These are phyloP conservation scores for Fusarium torreyae DNA, from an alignment of 2,329 filamentous ascomycete species.

Conservation along the genomic window DNA sequence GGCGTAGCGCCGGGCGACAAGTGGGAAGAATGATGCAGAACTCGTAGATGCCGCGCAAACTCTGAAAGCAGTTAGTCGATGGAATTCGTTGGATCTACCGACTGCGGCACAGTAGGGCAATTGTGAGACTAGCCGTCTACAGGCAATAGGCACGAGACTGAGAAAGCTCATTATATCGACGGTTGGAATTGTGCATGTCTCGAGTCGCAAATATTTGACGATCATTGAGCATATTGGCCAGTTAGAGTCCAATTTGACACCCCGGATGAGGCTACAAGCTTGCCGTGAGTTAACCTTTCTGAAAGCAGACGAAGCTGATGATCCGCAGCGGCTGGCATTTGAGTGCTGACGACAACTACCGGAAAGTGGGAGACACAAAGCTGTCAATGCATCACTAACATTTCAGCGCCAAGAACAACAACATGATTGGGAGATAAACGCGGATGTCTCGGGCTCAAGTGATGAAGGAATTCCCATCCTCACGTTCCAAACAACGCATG, in stretches of 20 bases:
- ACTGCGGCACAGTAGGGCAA: constrained; percentile 2
- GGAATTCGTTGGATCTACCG: neutral
- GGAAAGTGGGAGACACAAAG: constrained; percentile 13
- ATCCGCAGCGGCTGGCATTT: neutral
- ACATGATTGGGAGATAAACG: neutral
- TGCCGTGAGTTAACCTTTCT: no score
- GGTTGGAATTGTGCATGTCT: neutral
- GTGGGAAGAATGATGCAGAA: neutral
- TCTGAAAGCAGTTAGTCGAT: constrained; percentile 1
- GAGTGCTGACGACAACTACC: constrained; percentile 20
- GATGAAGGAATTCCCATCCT: neutral
- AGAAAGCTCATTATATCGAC: neutral
- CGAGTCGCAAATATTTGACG: no score
- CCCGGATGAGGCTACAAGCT: no score
- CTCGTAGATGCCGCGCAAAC: neutral
- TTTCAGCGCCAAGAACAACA: neutral
- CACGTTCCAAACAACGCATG: neutral
- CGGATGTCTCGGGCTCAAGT: neutral
- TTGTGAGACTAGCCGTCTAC: neutral
- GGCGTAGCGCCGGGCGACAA: neutral
- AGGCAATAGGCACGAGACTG: constrained; percentile 3
- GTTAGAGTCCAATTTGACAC: no score
- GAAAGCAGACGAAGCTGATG: neutral
- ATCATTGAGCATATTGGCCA: no score
- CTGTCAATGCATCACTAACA: no score